These are phyloP conservation scores for Viola odorata DNA, from an alignment of 345 rosid genomes.

Conservation along the genomic window DNA sequence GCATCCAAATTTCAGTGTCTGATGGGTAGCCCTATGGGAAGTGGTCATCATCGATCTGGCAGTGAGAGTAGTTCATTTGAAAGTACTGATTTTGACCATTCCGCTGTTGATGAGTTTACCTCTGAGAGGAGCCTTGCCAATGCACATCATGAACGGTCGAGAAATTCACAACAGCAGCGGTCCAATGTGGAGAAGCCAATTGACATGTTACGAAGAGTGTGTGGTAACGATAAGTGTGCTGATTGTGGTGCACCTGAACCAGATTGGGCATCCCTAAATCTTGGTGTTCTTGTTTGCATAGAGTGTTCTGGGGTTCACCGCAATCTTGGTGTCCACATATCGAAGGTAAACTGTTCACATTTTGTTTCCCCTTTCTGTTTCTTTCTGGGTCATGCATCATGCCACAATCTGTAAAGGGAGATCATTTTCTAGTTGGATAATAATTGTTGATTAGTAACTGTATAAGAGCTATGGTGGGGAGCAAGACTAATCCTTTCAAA, in stretches of 20 bases:
- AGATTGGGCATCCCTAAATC: slow-evolving; percentile 99
- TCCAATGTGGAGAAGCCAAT: slow-evolving; percentile 83
- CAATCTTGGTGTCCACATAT: slow-evolving; percentile 95
- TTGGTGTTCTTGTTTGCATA: slow-evolving; percentile 95
- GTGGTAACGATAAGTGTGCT: slow-evolving; percentile 95
- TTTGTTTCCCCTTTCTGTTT: neutral
- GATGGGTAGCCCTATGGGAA: slow-evolving; percentile 72
- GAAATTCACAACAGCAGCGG: slow-evolving; percentile 67
- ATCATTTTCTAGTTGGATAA: too few relatives aligned
- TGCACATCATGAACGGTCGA: slow-evolving; percentile 57
- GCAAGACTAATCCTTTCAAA: too few relatives aligned
- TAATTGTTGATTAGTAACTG: too few relatives aligned
- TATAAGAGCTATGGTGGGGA: too few relatives aligned
- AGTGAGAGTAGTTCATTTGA: slow-evolving; percentile 98
- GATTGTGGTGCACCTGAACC: slow-evolving; percentile 99
- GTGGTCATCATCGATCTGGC: slow-evolving; percentile 87
- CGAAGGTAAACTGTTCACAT: slow-evolving; percentile 53
- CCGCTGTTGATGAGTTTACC: slow-evolving; percentile 63
- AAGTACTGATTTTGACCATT: slow-evolving; percentile 87
- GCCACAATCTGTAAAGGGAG: too few relatives aligned
- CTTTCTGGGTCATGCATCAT: too few relatives aligned
- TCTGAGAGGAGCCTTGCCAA: slow-evolving; percentile 58
- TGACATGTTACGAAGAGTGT: slow-evolving; percentile 63
- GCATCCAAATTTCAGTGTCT: slow-evolving; percentile 53
- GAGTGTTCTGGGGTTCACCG: slow-evolving; percentile 99